phyloP scores from a whole-genome alignment of 768 basidiomycete species.

The Leccinum imitatum region DNA sequence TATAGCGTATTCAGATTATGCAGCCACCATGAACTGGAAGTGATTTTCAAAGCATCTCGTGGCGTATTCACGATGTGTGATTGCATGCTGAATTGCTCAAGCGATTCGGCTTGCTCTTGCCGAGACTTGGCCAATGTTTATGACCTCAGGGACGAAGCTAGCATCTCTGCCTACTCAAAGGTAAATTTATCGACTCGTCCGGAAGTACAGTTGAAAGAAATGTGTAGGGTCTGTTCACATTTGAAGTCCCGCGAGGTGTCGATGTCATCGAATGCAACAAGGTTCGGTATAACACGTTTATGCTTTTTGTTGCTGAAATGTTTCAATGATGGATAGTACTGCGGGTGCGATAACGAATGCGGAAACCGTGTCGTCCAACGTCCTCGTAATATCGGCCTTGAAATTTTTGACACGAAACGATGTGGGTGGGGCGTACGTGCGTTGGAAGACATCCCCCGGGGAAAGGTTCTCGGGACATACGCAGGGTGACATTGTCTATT shows the following conservation, averaged over 20 bases:
- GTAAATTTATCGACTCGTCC: constrained; percentile 18
- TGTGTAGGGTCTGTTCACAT: constrained; percentile 49
- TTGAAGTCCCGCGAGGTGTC: constrained; percentile 39
- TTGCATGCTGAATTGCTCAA: constrained; percentile 37
- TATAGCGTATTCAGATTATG: constrained; percentile 7
- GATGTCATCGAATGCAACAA: constrained; percentile 69
- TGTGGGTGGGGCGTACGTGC: constrained; percentile 71
- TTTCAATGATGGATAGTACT: constrained; percentile 35
- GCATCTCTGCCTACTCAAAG: constrained; percentile 44
- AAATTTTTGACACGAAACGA: constrained; percentile 61
- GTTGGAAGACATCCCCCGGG: constrained; percentile 38
- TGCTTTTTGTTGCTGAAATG: not conserved
- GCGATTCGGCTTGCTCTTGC: constrained; percentile 44
- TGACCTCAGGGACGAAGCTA: constrained; percentile 26
- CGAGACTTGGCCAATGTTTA: constrained; percentile 44
- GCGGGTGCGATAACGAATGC: constrained; percentile 46
- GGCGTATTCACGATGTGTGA: constrained; percentile 45
- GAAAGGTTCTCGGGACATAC: constrained; percentile 67
- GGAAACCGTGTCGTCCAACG: constrained; percentile 61
- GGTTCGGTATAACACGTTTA: constrained; percentile 32
- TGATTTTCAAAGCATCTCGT: constrained; percentile 24
- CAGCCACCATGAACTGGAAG: constrained; percentile 20
- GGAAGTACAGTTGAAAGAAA: constrained; percentile 1
- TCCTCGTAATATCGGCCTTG: constrained; percentile 55
- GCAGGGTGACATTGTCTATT: constrained; percentile 51